phyloP scores from a whole-genome alignment of 2,329 filamentous ascomycete species.

The Hypoxylon sp. region DNA sequence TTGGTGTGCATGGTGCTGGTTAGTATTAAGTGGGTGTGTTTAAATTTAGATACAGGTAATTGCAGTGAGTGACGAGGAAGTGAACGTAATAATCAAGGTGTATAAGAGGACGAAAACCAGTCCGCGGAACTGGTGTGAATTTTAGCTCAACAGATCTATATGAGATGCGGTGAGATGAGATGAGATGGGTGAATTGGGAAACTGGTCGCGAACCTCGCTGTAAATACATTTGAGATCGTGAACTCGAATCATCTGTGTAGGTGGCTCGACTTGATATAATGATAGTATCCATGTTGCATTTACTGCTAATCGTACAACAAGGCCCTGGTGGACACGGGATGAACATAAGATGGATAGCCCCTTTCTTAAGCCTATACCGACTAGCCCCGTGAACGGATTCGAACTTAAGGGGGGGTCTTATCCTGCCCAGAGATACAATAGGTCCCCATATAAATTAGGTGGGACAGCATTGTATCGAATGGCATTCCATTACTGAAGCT shows the following conservation, averaged over 20 bases:
- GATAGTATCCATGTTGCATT: constrained; percentile 7
- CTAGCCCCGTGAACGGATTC: too few relatives aligned
- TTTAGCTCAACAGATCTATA: constrained; percentile 35
- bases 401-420: too few relatives aligned
- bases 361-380: background rate
- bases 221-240: background rate
- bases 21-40: background rate
- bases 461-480: too few relatives aligned
- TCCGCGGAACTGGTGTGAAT: constrained; percentile 38
- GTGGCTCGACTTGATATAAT: background rate
- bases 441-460: too few relatives aligned
- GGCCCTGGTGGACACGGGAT: constrained; percentile 14
- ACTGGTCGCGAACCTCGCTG: background rate
- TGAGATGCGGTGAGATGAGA: constrained; percentile 1
- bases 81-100: constrained; percentile 15
- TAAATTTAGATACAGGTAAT: background rate
- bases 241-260: background rate
- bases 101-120: constrained; percentile 36
- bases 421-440: too few relatives aligned
- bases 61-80: background rate
- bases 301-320: constrained; percentile 18
- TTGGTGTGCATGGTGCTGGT: constrained; percentile 41
- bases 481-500: too few relatives aligned
- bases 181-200: background rate
- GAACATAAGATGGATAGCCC: constrained; percentile 12